Conservation (phyloP, 371 early-diverging fungal genomes). For the Entomophthora muscae region DNA sequence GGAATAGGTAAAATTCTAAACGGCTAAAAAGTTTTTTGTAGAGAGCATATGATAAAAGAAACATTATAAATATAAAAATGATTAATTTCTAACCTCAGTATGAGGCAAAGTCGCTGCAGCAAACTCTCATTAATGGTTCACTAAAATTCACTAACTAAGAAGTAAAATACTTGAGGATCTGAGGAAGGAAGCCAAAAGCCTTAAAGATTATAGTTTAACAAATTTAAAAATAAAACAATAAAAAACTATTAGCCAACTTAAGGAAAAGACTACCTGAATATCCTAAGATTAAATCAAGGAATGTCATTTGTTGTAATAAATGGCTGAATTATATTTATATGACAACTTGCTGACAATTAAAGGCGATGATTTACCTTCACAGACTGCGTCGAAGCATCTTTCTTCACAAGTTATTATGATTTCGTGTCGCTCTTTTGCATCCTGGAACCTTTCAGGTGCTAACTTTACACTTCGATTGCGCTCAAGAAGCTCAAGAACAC, state of each 20-base stretch:
- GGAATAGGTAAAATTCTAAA: not conserved
- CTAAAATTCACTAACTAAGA: no score
- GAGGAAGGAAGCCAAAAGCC: not conserved
- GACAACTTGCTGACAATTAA: not conserved
- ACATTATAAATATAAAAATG: no score
- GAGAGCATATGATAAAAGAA: not conserved
- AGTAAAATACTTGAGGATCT: not conserved
- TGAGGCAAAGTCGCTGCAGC: no score
- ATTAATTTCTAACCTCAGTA: no score
- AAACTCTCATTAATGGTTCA: no score
- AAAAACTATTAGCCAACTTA: not conserved
- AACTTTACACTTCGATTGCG: conserved; percentile 77
- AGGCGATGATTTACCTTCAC: conserved; percentile 42
- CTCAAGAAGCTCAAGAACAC: conserved; percentile 78
- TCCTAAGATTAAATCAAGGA: not conserved
- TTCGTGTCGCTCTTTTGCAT: conserved; percentile 58
- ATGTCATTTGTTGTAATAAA: not conserved
- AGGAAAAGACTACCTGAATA: not conserved
- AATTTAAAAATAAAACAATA: not conserved
- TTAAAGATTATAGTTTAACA: not conserved
- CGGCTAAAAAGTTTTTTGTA: not conserved
- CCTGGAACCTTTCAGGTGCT: conserved; percentile 81
- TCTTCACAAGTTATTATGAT: conserved; percentile 95
- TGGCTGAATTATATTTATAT: not conserved
- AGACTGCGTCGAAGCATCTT: conserved; percentile 83